Conservation (phyloP, 192 early-diverging fungal genomes). For the Rhizoclosmatium globosum region DNA sequence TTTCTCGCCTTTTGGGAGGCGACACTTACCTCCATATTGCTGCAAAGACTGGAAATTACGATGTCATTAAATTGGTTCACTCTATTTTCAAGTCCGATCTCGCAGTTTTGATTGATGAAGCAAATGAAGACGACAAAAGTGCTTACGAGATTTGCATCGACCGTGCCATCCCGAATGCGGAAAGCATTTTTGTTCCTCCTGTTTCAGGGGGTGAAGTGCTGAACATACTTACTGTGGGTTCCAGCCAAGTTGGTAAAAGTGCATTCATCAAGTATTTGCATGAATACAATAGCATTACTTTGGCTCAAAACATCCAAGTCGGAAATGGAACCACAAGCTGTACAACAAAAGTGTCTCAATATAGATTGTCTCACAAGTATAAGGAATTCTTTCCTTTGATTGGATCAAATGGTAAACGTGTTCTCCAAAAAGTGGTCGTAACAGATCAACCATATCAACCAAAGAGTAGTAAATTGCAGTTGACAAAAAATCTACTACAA, state of each 20-base stretch:
- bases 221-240: slow-evolving; percentile 5
- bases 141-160: not conserved
- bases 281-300: slow-evolving; percentile 6
- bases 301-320: not conserved
- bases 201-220: too few relatives aligned
- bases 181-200: not conserved
- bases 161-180: not conserved
- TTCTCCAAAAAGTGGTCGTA: not conserved
- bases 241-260: slow-evolving; percentile 13
- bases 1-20: not conserved
- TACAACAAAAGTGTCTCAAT: not conserved
- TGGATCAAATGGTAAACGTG: not conserved
- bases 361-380: not conserved
- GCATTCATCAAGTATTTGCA: slow-evolving; percentile 18
- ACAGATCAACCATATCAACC: not conserved
- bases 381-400: slow-evolving; percentile 11
- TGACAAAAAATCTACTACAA: not conserved
- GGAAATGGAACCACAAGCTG: not conserved
- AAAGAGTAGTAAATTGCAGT: not conserved
- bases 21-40: slow-evolving; percentile 14
- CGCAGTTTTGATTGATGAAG: not conserved
- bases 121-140: not conserved
- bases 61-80: not conserved
- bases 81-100: not conserved
- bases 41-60: not conserved